Base-by-base conservation (phyloP, 345 rosid species). In the Bruguiera sexangula region DNA sequence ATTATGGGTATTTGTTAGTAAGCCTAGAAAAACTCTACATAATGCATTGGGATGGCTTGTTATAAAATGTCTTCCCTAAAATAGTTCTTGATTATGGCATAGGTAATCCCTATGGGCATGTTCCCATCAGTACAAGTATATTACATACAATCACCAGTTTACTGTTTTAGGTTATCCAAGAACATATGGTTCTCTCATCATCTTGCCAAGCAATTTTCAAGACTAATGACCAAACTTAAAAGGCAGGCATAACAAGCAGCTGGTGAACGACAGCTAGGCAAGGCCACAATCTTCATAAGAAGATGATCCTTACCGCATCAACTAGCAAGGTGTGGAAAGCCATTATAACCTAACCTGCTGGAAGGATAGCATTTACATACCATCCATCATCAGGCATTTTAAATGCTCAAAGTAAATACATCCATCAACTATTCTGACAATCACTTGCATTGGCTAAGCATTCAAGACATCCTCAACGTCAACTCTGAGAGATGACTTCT, bases 1-100 rank as follows among this genome's bases (percentile, higher is more conserved):
- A 89, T 91, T 62, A 91, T 89, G 72, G 96, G 73, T 80, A 97
- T 81, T 76, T 93, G 97, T 86, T 93, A 89, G 73, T 97, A 91
- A 62, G 91, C 89, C 3, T 92, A 91, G 64, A 91, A 89, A 85
- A 93, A 93, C 81, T 93, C 98, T 53, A 58, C 24, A 30, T 66
- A 48, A 66, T n/a, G 46, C 50, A 63, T 57, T 22, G 67, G 39
- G 55, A 16, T 63, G 26, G 58, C 52, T 21, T 96, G 96, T 97
- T 96, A 93, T 66, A 7, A 26, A 7, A 9, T 7, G 20, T 9
- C 59, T 55, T 55, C 59, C 59, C 19, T 91, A 89, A 97, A 93
- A 39, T 9, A 39, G 46, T 39, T 39, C 16, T 39, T 39, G 15
- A 2, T 39, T 93, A 85, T 93, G 97, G 78, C 96, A 89, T 76